Percentiles rank a stretch among this genome's conserved stretches.
phyloP scores from a whole-genome alignment of 805 yeast genomes.

The Soucietia sequanensis region DNA sequence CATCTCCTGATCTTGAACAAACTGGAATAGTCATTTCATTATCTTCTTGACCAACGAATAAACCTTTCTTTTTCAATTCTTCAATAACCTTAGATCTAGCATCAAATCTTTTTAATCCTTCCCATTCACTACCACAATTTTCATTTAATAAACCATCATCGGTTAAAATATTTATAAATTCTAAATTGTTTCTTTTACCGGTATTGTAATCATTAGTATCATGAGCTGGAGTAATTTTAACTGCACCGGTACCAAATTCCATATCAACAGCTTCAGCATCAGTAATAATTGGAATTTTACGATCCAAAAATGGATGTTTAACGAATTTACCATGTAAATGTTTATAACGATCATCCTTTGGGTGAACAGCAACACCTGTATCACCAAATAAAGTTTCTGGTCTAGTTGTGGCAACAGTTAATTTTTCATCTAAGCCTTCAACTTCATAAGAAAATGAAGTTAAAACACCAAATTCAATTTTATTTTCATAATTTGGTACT shows the following conservation, averaged over 20 bases:
- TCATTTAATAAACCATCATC: slow-evolving; percentile 91
- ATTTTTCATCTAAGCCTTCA: slow-evolving; percentile 78
- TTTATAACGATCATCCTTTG: slow-evolving; percentile 86
- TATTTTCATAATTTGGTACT: slow-evolving; percentile 88
- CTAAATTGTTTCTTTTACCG: slow-evolving; percentile 91
- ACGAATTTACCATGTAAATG: slow-evolving; percentile 95
- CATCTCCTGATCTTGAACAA: slow-evolving; percentile 95
- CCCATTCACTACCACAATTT: slow-evolving; percentile 84
- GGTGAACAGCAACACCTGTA: slow-evolving; percentile 97
- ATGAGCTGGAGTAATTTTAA: slow-evolving; percentile 97
- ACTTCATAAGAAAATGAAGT: slow-evolving; percentile 94
- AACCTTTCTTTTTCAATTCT: slow-evolving; percentile 68
- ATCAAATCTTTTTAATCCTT: slow-evolving; percentile 89
- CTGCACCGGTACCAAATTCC: slow-evolving; percentile 99
- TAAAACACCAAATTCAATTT: slow-evolving; percentile 93
- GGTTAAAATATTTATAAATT: slow-evolving; percentile 84
- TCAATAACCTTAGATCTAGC: slow-evolving; percentile 87
- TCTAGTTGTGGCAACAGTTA: slow-evolving; percentile 96
- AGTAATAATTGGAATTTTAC: slow-evolving; percentile 81
- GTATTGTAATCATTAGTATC: slow-evolving; percentile 96
- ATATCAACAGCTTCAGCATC: slow-evolving; percentile 96
- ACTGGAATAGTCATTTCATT: slow-evolving; percentile 94
- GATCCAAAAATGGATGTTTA: slow-evolving; percentile 84
- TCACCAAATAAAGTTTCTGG: slow-evolving; percentile 99
- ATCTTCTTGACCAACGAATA: slow-evolving; percentile 81